Evolutionary conservation across 805 yeast species (phyloP).

Genomic region (Candida morakotiae): DNA sequence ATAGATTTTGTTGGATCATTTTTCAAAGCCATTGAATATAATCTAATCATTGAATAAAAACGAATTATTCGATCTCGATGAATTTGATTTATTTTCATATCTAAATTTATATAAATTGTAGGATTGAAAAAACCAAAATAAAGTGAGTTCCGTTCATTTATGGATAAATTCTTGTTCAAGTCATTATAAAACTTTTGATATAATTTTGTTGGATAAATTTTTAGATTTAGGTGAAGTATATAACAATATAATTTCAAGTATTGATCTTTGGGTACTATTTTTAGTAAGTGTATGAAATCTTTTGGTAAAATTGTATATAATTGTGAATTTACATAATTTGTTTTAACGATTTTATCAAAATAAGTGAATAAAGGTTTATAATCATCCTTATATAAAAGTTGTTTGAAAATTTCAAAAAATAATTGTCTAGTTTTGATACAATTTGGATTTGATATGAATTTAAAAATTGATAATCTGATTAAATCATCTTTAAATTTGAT

Average conservation of each 20-base stretch:
- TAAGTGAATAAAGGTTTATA: not conserved
- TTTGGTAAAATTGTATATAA: not conserved
- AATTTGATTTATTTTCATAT: not conserved
- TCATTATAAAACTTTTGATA: not conserved
- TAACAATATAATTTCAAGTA: slow-evolving; percentile 1
- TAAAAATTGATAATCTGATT: slow-evolving; percentile 23
- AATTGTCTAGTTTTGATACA: not conserved
- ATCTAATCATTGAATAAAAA: not conserved
- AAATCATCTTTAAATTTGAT: slow-evolving; percentile 15
- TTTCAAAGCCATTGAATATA: slow-evolving; percentile 9
- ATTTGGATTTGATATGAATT: slow-evolving; percentile 22
- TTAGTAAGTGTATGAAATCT: not conserved
- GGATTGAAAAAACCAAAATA: slow-evolving; percentile 2
- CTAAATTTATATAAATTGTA: not conserved
- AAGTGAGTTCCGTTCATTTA: not conserved
- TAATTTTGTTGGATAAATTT: not conserved
- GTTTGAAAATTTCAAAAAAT: not conserved
- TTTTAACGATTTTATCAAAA: slow-evolving; percentile 2
- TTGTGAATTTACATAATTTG: slow-evolving; percentile 1
- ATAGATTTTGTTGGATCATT: slow-evolving; percentile 25
- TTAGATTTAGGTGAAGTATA: not conserved
- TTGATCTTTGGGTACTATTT: not conserved
- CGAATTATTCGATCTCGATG: not conserved
- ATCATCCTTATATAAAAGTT: not conserved
- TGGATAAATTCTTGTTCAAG: not conserved